Evolutionary conservation across 371 early-diverging fungal genomes (phyloP).

Genomic region (Saksenaea vasiformis): DNA sequence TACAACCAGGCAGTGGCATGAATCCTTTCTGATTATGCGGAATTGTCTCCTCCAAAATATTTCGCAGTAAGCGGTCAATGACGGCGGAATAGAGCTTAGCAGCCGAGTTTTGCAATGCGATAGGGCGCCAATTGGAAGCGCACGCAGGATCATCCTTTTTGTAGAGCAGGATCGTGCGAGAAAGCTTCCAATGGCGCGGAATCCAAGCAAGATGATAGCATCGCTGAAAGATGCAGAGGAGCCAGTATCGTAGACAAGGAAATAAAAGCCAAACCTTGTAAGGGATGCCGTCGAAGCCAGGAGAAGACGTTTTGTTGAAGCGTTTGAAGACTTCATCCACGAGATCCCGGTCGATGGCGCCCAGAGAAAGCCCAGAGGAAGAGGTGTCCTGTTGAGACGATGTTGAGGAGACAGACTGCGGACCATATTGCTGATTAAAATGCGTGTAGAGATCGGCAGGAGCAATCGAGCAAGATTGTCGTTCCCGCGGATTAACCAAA

Average conservation of each 20-base stretch:
- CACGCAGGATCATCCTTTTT: slow-evolving; percentile 19
- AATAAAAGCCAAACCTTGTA: slow-evolving; percentile 7
- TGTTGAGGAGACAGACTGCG: background rate
- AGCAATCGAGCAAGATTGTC: background rate
- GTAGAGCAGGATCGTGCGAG: slow-evolving; percentile 1
- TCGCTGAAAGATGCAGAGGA: background rate
- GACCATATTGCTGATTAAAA: background rate
- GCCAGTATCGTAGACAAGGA: slow-evolving; percentile 1
- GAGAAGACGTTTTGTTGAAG: slow-evolving; percentile 3
- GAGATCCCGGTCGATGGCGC: background rate
- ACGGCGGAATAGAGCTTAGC: slow-evolving; percentile 6
- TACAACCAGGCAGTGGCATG: slow-evolving; percentile 4
- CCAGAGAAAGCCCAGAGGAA: background rate
- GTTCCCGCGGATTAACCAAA: background rate
- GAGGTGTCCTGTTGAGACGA: background rate
- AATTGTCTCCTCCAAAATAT: background rate
- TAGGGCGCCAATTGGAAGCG: slow-evolving; percentile 23
- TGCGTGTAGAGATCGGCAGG: background rate
- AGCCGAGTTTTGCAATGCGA: slow-evolving; percentile 8
- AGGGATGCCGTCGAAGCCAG: slow-evolving; percentile 9
- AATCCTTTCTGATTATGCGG: slow-evolving; percentile 6
- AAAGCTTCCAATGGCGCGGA: slow-evolving; percentile 3
- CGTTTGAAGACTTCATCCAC: background rate
- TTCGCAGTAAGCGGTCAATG: background rate
- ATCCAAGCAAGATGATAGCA: slow-evolving; percentile 1